Percentiles rank a stretch among this genome's conserved stretches.
Conservation (phyloP, 2,329 filamentous ascomycete genomes). For the Proliferodiscus dingleyae region DNA sequence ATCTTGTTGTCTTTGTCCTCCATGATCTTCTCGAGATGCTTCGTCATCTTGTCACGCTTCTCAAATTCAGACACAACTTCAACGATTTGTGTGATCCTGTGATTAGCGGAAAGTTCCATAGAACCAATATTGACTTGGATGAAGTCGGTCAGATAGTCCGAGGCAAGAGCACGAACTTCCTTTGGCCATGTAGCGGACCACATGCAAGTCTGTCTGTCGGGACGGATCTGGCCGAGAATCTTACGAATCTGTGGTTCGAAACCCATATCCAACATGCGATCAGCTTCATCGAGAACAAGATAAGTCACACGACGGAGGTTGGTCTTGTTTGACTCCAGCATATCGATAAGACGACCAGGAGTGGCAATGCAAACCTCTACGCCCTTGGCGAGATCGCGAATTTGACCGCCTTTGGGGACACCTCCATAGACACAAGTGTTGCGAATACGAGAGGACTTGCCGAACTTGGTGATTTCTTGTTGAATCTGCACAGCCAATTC, state of each 20-base stretch:
- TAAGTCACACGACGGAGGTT: constrained; percentile 98
- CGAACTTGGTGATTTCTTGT: constrained; percentile 97
- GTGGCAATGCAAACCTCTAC: constrained; percentile 99
- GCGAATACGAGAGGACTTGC: constrained; percentile 93
- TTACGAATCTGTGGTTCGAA: constrained; percentile 99
- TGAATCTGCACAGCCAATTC: constrained; percentile 98
- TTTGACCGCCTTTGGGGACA: constrained; percentile 96
- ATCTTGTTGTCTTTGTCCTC: constrained; percentile 93
- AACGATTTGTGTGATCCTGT: constrained; percentile 95
- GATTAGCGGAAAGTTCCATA: constrained; percentile 91
- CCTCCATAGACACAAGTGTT: constrained; percentile 99
- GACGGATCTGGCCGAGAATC: constrained; percentile 95
- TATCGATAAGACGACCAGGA: constrained; percentile 94
- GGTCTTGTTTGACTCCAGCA: constrained; percentile 96
- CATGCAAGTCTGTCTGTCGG: constrained; percentile 98
- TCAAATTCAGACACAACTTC: constrained; percentile 95
- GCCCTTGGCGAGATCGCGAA: constrained; percentile 87
- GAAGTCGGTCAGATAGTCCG: constrained; percentile 89
- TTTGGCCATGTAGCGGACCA: constrained; percentile 99
- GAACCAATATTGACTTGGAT: constrained; percentile 99
- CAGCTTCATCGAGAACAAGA: constrained; percentile 95
- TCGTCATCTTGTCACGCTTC: constrained; percentile 96
- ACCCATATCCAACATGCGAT: constrained; percentile 99
- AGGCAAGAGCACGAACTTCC: constrained; percentile 87
- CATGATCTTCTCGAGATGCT: constrained; percentile 97